Evolutionary conservation across 208 protist genomes (phyloP).

Genomic region (Acanthamoeba lenticulata): DNA sequence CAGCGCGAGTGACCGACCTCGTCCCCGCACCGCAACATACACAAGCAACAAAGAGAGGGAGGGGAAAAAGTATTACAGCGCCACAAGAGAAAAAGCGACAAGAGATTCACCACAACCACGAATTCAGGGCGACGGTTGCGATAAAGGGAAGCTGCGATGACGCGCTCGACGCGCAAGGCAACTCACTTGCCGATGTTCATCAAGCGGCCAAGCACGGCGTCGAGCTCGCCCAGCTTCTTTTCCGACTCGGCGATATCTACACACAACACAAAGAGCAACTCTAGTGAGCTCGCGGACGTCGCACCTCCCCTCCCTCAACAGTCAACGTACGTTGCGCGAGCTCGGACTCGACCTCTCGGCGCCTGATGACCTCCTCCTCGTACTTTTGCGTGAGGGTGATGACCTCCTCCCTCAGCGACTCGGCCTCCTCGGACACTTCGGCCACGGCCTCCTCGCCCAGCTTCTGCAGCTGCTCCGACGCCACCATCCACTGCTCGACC

Average conservation of each 20-base stretch:
- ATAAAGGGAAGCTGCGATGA: neutral
- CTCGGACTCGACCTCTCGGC: constrained; percentile 50
- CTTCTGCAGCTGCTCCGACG: constrained; percentile 65
- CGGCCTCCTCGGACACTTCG: constrained; percentile 47
- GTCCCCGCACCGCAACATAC: too few relatives aligned
- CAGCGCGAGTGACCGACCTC: too few relatives aligned
- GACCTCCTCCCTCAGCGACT: constrained; percentile 56
- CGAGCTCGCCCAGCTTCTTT: constrained; percentile 56
- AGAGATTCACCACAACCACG: too few relatives aligned
- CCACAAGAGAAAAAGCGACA: too few relatives aligned
- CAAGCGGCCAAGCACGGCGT: constrained; percentile 18
- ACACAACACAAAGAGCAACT: too few relatives aligned
- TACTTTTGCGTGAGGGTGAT: constrained; percentile 55
- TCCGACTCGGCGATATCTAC: constrained; percentile 49
- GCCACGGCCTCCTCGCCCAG: constrained; percentile 54
- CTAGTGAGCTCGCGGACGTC: neutral
- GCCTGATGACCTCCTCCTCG: constrained; percentile 41
- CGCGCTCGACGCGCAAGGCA: too few relatives aligned
- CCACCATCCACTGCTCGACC: constrained; percentile 62
- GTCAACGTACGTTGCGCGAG: constrained; percentile 37
- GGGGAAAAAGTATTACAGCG: too few relatives aligned
- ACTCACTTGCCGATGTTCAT: constrained; percentile 62
- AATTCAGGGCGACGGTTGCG: too few relatives aligned
- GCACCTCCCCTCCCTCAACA: too few relatives aligned
- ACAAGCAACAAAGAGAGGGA: too few relatives aligned